phyloP scores from a whole-genome alignment of 306 rosid species.

The Prunus campanulata region DNA sequence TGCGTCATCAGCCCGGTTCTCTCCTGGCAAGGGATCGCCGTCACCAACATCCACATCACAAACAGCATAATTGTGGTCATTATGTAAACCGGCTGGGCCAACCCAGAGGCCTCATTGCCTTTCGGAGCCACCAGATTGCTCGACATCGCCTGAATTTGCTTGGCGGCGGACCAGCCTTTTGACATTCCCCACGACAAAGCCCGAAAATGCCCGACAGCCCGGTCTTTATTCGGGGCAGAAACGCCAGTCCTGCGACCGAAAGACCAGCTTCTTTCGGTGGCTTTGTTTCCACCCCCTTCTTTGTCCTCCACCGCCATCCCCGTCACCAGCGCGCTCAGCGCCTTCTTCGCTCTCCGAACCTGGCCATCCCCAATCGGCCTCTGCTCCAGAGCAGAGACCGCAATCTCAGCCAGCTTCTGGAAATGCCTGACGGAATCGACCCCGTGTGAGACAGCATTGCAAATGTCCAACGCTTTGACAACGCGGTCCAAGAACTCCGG shows the following conservation, averaged over 20 bases:
- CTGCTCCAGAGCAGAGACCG: conserved; percentile 54
- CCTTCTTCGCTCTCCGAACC: conserved; percentile 82
- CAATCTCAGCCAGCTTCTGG: conserved; percentile 79
- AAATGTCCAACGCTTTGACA: conserved; percentile 73
- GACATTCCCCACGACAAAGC: conserved; percentile 69
- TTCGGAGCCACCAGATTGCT: conserved; percentile 63
- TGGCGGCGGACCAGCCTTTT: conserved; percentile 80
- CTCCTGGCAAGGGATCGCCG: conserved; percentile 91
- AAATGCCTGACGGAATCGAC: conserved; percentile 63
- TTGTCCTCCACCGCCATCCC: conserved; percentile 65
- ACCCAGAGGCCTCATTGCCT: conserved; percentile 54
- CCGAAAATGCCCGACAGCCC: conserved; percentile 37
- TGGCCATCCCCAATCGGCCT: conserved; percentile 84
- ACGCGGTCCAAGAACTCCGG: conserved; percentile 76
- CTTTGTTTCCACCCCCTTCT: conserved; percentile 38
- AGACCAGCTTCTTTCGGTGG: conserved; percentile 72
- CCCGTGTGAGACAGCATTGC: conserved; percentile 78
- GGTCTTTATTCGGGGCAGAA: conserved; percentile 27
- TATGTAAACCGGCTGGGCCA: conserved; percentile 61
- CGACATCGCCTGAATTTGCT: conserved; percentile 76
- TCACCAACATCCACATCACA: conserved; percentile 81
- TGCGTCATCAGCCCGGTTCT: conserved; percentile 62
- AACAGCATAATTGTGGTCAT: conserved; percentile 58
- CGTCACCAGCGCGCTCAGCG: conserved; percentile 45
- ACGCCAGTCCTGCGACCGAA: conserved; percentile 55